Evolutionary conservation across 2,329 filamentous ascomycete genomes (phyloP).

Genomic region (Zymoseptoria passerinii): DNA sequence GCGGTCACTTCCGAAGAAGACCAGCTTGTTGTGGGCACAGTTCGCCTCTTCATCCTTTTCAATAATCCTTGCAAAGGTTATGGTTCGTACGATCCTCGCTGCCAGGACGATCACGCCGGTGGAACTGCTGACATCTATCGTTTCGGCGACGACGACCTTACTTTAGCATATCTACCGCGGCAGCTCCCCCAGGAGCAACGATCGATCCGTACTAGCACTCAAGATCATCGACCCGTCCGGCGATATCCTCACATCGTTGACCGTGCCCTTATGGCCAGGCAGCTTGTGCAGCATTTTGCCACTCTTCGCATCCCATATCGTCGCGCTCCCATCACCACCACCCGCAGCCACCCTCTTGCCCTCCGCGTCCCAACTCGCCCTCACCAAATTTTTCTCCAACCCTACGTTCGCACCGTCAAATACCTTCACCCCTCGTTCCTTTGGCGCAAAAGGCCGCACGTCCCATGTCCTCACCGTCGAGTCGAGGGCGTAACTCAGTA

Average conservation of each 20-base stretch:
- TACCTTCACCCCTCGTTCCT: conserved; percentile 73
- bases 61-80: neutral
- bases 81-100: too few relatives aligned
- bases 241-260: conserved; percentile 89
- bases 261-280: conserved; percentile 87
- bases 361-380: conserved; percentile 79
- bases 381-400: conserved; percentile 83
- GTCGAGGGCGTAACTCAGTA: conserved; percentile 90
- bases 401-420: conserved; percentile 87
- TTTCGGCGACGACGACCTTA: neutral
- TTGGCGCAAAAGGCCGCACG: conserved; percentile 85
- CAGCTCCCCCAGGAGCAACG: conserved; percentile 28
- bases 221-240: conserved; percentile 68
- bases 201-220: conserved; percentile 30
- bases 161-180: conserved; percentile 13
- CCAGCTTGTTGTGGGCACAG: too few relatives aligned
- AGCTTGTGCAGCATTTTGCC: conserved; percentile 91
- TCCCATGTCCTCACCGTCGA: conserved; percentile 94
- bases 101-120: too few relatives aligned
- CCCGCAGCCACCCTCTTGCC: conserved; percentile 84
- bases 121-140: too few relatives aligned
- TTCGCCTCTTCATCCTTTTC: neutral
- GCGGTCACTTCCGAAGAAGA: too few relatives aligned
- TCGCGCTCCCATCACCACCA: conserved; percentile 80
- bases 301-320: conserved; percentile 83